Evolutionary conservation across 139 green algal species (phyloP), one percentile per base, ranked within the genome.

Genomic region (Picochlorum sp.): DNA sequence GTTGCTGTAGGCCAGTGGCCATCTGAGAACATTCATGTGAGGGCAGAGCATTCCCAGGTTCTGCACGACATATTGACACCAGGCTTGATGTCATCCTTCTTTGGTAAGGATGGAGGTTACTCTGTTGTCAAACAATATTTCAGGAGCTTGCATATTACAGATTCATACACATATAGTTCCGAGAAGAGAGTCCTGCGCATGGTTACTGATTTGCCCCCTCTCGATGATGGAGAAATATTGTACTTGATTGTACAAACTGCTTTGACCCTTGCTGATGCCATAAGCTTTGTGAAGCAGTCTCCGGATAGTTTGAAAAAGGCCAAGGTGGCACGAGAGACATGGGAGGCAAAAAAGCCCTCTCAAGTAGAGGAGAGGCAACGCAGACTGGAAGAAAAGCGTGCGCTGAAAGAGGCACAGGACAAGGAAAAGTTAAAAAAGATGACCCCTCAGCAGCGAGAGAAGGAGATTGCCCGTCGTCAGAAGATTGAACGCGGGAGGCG

Each of bases 121-220:
- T 2, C 28, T 60, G 20, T 24, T 14, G 21, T 81, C 57, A 60
- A 62, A 55, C 9, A 21, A 45, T 28, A 49, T 56, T 65, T 50
- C 23, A 16, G 24, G 16, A 62, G 14, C 7, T 55, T 71, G n/a
- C 31, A 45, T 59, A 63, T 69, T 82, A 41, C 74, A 70, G 55
- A 64, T 82, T 54, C 47, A 13, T 59, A 82, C 65, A 31, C 67
- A 44, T 8, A 72, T 81, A 23, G 38, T 4, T 20, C 47, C 10
- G 28, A 41, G 28, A 30, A 23, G 4, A 49, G 63, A n/a, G 57
- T 74, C 34, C 31, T 77, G 8, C 45, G 62, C 6, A 54, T 81
- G 8, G 63, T 57, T 21, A 63, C 77, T 16, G 41, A 38, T 16
- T 41, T 83, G 69, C 77, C 77, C 4, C 60, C 60, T 2, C 5